Percentiles rank a stretch among this genome's conserved stretches.
These are phyloP conservation scores for Alternaria ventricosa DNA, from an alignment of 2,329 filamentous ascomycete species.

Conservation along the genomic window DNA sequence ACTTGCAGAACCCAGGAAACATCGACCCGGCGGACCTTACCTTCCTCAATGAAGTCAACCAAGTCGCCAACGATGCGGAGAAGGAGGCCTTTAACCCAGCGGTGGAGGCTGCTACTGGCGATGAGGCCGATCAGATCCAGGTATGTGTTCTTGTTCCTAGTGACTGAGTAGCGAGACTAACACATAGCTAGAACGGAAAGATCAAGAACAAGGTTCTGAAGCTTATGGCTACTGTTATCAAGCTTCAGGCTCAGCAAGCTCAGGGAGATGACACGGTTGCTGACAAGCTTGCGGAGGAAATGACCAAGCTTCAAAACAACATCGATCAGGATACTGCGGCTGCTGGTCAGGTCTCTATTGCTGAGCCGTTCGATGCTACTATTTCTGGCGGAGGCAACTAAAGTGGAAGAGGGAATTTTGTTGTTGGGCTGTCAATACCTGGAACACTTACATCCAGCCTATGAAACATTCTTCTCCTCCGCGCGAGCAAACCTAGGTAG, in stretches of 20 bases:
- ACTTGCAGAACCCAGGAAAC: slow-evolving; percentile 54
- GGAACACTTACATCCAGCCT: too few species aligned
- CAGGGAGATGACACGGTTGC: slow-evolving; percentile 57
- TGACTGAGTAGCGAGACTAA: not conserved
- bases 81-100: slow-evolving; percentile 61
- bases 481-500: accelerated
- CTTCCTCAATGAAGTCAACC: slow-evolving; percentile 61
- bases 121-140: slow-evolving; percentile 53
- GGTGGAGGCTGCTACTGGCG: slow-evolving; percentile 55
- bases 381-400: slow-evolving; percentile 29
- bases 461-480: not conserved
- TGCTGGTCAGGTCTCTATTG: slow-evolving; percentile 55
- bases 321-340: slow-evolving; percentile 56
- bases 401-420: not conserved
- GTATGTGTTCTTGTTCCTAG: slow-evolving; percentile 11
- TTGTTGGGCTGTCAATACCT: not conserved
- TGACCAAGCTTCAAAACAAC: slow-evolving; percentile 62
- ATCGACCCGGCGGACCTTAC: slow-evolving; percentile 58
- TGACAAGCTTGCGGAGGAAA: slow-evolving; percentile 55
- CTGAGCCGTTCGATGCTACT: slow-evolving; percentile 36
- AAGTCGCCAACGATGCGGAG: slow-evolving; percentile 63
- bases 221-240: slow-evolving; percentile 60
- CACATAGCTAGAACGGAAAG: slow-evolving; percentile 57
- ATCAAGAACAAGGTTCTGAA: slow-evolving; percentile 69
- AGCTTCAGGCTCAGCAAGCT: slow-evolving; percentile 60